Conservation (phyloP, 2,329 filamentous ascomycete genomes). For the Gnomoniopsis sp. region DNA sequence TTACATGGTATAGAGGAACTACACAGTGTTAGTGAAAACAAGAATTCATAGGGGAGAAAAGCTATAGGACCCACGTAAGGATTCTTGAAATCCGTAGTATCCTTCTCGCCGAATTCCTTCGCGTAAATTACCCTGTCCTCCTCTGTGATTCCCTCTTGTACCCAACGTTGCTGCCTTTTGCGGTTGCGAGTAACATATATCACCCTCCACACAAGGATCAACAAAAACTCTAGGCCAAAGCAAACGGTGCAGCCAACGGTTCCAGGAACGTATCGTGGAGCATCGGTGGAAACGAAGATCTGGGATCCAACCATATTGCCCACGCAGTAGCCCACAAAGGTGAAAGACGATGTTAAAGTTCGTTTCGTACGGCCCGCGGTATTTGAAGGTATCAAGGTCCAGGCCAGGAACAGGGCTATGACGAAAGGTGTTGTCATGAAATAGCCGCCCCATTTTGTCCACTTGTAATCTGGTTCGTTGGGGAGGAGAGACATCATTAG, state of each 20-base stretch:
- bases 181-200: constrained; percentile 39
- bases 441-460: constrained; percentile 35
- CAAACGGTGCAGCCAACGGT: constrained; percentile 36
- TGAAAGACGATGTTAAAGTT: constrained; percentile 40
- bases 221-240: constrained; percentile 33
- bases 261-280: constrained; percentile 41
- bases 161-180: constrained; percentile 27
- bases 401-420: constrained; percentile 31
- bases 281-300: constrained; percentile 41
- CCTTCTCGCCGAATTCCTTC: constrained; percentile 32
- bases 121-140: constrained; percentile 31
- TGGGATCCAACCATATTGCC: constrained; percentile 46
- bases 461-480: constrained; percentile 31
- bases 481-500: constrained; percentile 33
- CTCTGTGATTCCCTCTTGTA: constrained; percentile 29
- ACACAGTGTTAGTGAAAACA: neutral
- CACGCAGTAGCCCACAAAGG: constrained; percentile 42
- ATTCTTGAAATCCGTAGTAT: constrained; percentile 36
- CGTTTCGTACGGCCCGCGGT: constrained; percentile 44
- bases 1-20: constrained; percentile 12
- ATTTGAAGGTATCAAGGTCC: constrained; percentile 40
- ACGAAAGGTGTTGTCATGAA: constrained; percentile 33
- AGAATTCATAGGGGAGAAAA: neutral
- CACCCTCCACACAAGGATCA: constrained; percentile 36
- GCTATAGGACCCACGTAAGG: constrained; percentile 28